Conservation (phyloP, 2,329 filamentous ascomycete species). For the Pseudocercospora vitis region DNA sequence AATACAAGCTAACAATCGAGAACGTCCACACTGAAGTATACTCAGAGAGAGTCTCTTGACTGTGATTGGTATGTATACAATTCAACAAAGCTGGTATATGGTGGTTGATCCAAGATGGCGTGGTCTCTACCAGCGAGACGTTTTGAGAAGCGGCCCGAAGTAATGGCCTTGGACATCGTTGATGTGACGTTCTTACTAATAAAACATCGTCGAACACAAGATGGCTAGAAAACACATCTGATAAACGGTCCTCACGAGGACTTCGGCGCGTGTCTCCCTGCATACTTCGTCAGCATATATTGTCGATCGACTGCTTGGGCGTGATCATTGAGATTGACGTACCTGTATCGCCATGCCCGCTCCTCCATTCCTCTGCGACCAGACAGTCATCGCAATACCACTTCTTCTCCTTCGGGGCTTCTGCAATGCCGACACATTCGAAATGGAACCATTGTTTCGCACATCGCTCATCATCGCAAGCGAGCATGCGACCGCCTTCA, state of each 20-base stretch:
- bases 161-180: too few species aligned
- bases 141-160: too few species aligned
- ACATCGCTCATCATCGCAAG: constrained; percentile 74
- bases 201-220: background rate
- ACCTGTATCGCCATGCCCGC: background rate
- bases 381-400: constrained; percentile 24
- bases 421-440: constrained; percentile 67
- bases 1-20: too few species aligned
- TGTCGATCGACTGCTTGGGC: too few species aligned
- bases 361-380: background rate
- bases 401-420: constrained; percentile 52
- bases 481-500: constrained; percentile 61
- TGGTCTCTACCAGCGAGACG: too few species aligned
- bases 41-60: too few species aligned
- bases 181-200: too few species aligned
- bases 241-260: background rate
- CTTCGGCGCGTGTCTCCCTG: background rate
- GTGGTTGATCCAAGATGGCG: too few species aligned
- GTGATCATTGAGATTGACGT: too few species aligned
- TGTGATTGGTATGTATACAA: too few species aligned
- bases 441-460: constrained; percentile 81
- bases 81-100: too few species aligned
- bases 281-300: background rate
- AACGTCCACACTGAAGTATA: too few species aligned
- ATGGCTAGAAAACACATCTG: background rate